These are phyloP conservation scores for Aegilops tauschii DNA, from an alignment of 176 grass and related monocot genomes.

Conservation along the genomic window DNA sequence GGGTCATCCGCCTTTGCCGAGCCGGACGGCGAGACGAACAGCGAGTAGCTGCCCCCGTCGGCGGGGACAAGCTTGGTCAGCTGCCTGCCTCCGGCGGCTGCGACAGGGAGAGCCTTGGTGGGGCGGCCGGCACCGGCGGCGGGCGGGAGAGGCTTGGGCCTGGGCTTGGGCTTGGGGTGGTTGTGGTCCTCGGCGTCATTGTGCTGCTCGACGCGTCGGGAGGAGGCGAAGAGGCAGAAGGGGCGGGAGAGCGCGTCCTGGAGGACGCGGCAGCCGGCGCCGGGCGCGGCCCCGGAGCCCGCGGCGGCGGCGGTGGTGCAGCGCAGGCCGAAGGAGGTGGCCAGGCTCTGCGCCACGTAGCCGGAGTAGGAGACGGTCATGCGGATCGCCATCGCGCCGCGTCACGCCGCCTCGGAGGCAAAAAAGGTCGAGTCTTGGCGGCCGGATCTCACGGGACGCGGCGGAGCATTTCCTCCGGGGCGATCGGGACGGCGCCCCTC, in stretches of 20 bases:
- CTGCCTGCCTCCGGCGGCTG: neutral
- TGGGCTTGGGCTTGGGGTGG: conserved; percentile 30
- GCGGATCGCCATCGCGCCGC: conserved; percentile 82
- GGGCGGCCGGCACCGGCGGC: neutral
- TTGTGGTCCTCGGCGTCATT: conserved; percentile 35
- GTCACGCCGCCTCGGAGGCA: neutral
- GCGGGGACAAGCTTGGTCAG: neutral
- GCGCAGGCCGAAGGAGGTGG: conserved; percentile 57
- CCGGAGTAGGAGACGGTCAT: conserved; percentile 82
- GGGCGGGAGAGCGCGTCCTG: conserved; percentile 54
- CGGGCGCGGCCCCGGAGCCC: conserved; percentile 29
- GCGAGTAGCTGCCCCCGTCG: conserved; percentile 13
- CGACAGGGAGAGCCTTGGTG: conserved; percentile 3
- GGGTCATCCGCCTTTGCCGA: conserved; percentile 23
- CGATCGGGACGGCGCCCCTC: conserved; percentile 10
- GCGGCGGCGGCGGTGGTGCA: conserved; percentile 46
- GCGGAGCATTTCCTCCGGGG: neutral
- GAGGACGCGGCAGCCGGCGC: conserved; percentile 46
- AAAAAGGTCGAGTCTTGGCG: neutral
- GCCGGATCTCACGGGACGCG: conserved; percentile 21
- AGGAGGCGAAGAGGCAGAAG: conserved; percentile 54
- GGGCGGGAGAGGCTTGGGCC: conserved; percentile 12
- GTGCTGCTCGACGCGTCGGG: conserved; percentile 28
- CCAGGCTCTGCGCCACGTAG: conserved; percentile 76
- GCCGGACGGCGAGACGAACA: conserved; percentile 17